Percentiles rank a stretch among this genome's conserved stretches.
phyloP scores from a whole-genome alignment of 2,329 filamentous ascomycete species.

The Venturia nashicola region DNA sequence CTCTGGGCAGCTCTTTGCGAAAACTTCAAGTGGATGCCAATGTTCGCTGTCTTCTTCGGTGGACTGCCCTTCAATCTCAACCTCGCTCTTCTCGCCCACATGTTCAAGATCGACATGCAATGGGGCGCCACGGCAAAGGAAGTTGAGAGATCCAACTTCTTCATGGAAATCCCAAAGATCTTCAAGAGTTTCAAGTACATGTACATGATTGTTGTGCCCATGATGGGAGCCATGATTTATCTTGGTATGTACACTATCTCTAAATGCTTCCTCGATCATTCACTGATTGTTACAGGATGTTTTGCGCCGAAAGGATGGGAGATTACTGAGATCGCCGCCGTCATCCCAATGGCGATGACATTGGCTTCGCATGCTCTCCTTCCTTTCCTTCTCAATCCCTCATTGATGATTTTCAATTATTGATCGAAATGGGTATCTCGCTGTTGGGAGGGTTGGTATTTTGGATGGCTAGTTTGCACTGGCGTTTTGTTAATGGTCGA shows the following conservation, averaged over 20 bases:
- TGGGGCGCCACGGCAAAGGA: conserved; percentile 67
- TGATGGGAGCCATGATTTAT: conserved; percentile 51
- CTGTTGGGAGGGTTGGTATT: too few relatives aligned
- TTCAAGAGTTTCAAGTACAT: conserved; percentile 66
- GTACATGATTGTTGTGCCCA: conserved; percentile 37
- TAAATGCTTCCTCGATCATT: too few relatives aligned
- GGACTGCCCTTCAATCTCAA: conserved; percentile 71
- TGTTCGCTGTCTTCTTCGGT: conserved; percentile 70
- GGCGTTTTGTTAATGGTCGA: too few relatives aligned
- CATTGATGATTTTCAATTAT: conserved; percentile 18
- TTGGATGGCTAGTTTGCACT: too few relatives aligned
- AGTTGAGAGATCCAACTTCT: conserved; percentile 69
- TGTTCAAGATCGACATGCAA: conserved; percentile 49
- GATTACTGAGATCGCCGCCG: conserved; percentile 14
- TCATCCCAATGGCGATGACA: conserved; percentile 15
- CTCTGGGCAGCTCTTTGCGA: conserved; percentile 39
- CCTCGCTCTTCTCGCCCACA: conserved; percentile 67
- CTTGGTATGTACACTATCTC: conserved; percentile 26
- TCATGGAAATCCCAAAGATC: conserved; percentile 70
- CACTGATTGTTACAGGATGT: neutral
- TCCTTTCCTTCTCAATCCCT: conserved; percentile 7
- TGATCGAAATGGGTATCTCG: too few relatives aligned
- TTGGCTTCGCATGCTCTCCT: conserved; percentile 15
- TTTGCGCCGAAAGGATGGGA: conserved; percentile 14
- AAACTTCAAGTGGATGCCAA: conserved; percentile 51